Evolutionary conservation across 2,329 filamentous ascomycete genomes (phyloP).

Genomic region (Boeremia exigua): DNA sequence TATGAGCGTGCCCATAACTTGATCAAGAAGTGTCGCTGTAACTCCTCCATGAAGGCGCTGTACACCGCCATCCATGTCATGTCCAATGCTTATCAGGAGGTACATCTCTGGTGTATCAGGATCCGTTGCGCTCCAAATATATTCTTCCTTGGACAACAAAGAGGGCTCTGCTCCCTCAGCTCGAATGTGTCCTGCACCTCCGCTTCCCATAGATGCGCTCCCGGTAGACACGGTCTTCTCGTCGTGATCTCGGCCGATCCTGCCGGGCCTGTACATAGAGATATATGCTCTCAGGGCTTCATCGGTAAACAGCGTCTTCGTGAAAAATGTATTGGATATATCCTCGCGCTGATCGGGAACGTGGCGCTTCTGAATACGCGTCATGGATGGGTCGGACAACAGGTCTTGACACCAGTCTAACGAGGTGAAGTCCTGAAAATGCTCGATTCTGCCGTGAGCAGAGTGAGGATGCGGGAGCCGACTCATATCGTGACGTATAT

Average conservation of each 20-base stretch:
- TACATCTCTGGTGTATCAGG: slow-evolving; percentile 26
- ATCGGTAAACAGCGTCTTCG: slow-evolving; percentile 31
- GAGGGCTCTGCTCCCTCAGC: not conserved
- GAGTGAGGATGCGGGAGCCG: slow-evolving; percentile 11
- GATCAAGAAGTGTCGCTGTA: slow-evolving; percentile 32
- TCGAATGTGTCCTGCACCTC: not conserved
- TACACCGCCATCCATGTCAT: slow-evolving; percentile 29
- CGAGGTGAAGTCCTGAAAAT: slow-evolving; percentile 34
- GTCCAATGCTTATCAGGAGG: slow-evolving; percentile 28
- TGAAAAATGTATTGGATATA: slow-evolving; percentile 31
- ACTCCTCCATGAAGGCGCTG: slow-evolving; percentile 36
- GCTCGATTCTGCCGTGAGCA: slow-evolving; percentile 21
- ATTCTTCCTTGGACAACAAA: slow-evolving; percentile 16
- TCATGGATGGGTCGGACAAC: slow-evolving; percentile 31
- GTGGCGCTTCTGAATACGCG: slow-evolving; percentile 24
- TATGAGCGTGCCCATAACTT: slow-evolving; percentile 34
- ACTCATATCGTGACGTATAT: not conserved
- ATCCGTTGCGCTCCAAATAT: slow-evolving; percentile 17
- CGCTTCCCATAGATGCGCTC: slow-evolving; percentile 3
- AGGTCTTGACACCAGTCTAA: slow-evolving; percentile 35
- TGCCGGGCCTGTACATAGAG: slow-evolving; percentile 27
- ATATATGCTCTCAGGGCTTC: slow-evolving; percentile 33
- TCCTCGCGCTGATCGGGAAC: slow-evolving; percentile 5
- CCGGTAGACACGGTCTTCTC: slow-evolving; percentile 16
- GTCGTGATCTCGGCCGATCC: slow-evolving; percentile 5